Conservation (phyloP, 352 stramenopile species). For the Pythium monospermum region DNA sequence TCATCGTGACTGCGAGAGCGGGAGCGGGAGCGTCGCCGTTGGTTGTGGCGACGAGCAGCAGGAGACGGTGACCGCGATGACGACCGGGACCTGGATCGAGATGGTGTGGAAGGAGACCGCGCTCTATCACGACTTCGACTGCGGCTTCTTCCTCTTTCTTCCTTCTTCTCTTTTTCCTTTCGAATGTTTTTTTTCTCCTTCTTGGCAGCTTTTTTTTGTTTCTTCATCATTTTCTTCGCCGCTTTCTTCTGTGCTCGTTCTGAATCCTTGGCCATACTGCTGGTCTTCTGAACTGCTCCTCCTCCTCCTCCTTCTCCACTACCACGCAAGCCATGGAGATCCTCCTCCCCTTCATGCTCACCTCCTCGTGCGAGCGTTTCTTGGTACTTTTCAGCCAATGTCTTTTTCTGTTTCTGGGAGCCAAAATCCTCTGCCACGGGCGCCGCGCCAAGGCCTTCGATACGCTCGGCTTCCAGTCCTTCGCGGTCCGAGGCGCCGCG, state of each 20-base stretch:
- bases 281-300: not conserved
- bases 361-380: slow-evolving; percentile 44
- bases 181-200: slow-evolving; percentile 65
- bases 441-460: slow-evolving; percentile 84
- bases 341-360: slow-evolving; percentile 39
- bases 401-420: slow-evolving; percentile 53
- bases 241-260: slow-evolving; percentile 50
- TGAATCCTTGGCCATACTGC: slow-evolving; percentile 23
- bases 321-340: slow-evolving; percentile 60
- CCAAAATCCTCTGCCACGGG: slow-evolving; percentile 41
- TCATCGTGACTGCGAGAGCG: not conserved
- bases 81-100: slow-evolving; percentile 1
- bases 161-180: too few relatives aligned
- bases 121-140: not conserved
- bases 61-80: not conserved
- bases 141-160: slow-evolving; percentile 35
- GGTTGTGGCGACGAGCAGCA: too few relatives aligned
- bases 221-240: slow-evolving; percentile 45
- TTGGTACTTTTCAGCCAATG: slow-evolving; percentile 66
- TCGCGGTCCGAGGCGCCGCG: slow-evolving; percentile 69
- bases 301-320: too few relatives aligned
- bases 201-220: slow-evolving; percentile 57
- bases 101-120: too few relatives aligned
- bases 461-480: slow-evolving; percentile 60
- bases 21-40: too few relatives aligned